Evolutionary conservation across 495 filamentous ascomycete genomes (phyloP).

Genomic region (Penicillium herquei): DNA sequence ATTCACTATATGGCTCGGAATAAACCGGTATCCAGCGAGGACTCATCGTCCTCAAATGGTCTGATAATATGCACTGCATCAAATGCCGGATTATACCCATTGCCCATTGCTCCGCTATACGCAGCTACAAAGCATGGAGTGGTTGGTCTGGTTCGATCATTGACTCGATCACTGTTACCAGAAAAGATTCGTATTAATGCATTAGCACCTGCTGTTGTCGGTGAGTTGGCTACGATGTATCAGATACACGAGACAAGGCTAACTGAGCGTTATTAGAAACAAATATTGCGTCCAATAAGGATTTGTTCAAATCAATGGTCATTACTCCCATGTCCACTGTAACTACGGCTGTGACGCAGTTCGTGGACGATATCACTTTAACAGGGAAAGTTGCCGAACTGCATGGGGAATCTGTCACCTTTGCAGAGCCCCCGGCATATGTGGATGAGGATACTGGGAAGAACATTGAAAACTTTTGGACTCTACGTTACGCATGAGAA

Average conservation of each 20-base stretch:
- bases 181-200: conserved; percentile 53
- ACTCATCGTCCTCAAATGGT: conserved; percentile 34
- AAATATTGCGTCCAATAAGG: conserved; percentile 41
- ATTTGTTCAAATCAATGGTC: conserved; percentile 50
- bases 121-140: conserved; percentile 51
- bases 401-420: conserved; percentile 51
- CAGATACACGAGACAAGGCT: neutral
- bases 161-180: conserved; percentile 34
- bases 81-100: conserved; percentile 55
- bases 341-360: conserved; percentile 39
- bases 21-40: neutral
- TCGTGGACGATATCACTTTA: conserved; percentile 39
- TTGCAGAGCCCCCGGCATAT: conserved; percentile 46
- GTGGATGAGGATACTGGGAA: conserved; percentile 50
- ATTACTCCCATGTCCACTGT: conserved; percentile 54
- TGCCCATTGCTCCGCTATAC: conserved; percentile 56
- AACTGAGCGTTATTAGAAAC: conserved; percentile 36
- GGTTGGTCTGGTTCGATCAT: conserved; percentile 50
- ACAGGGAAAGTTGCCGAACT: conserved; percentile 52
- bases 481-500: conserved; percentile 40
- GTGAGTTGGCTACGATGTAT: conserved; percentile 19
- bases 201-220: conserved; percentile 51
- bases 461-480: conserved; percentile 51
- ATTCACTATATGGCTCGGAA: conserved; percentile 54
- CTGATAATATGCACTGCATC: conserved; percentile 56